Evolutionary conservation across 352 stramenopile genomes (phyloP), one percentile per base, ranked within the genome.

Genomic region (Globisporangium nodosum): DNA sequence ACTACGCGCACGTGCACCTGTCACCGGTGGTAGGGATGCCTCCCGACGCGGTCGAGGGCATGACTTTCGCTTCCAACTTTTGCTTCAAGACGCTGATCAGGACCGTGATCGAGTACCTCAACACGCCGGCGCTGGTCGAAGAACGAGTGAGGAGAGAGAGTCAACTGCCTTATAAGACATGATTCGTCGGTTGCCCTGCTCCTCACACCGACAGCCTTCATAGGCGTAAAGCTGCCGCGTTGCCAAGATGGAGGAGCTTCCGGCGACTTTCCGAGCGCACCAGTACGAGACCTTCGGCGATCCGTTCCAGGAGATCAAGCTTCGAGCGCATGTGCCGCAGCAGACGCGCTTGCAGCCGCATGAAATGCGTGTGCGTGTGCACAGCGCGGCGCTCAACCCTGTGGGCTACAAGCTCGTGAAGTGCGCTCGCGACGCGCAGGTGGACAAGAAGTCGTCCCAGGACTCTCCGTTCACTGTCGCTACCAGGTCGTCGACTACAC

Each of bases 401-500:
- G 56, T 74, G 11, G 66, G 71, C 60, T 66, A 46, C 30, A 71
- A 69, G 37, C n/a, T 73, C 37, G 31, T 61, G 21, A 20, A 55
- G 49, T 21, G 11, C 27, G 33, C 56, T 24, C 35, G 31, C 16
- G 48, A 56, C 11, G 35, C 4, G 5, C 48, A 49, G 21, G 50
- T 49, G 35, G 35, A n/a, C 13, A 56, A 51, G 35, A 49, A 21
- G 18, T 24, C 39, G 8, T 57, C 56, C 39, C 3, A 18, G 33
- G 33, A 37, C 33, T 24, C 12, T 33, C 16, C 62, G 37, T 65
- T 58, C 66, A 5, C 49, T 87, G 31, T 80, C 0, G 77, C 15
- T 68, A 85, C 39, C 63, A 78, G 39, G 66, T 89, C 40, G 70
- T 93, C 31, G 75, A 91, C 54, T 81, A 76, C 56, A 76, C 73